These are phyloP conservation scores for Rhynchosporium graminicola DNA, from an alignment of 2,329 filamentous ascomycete species.

Conservation along the genomic window DNA sequence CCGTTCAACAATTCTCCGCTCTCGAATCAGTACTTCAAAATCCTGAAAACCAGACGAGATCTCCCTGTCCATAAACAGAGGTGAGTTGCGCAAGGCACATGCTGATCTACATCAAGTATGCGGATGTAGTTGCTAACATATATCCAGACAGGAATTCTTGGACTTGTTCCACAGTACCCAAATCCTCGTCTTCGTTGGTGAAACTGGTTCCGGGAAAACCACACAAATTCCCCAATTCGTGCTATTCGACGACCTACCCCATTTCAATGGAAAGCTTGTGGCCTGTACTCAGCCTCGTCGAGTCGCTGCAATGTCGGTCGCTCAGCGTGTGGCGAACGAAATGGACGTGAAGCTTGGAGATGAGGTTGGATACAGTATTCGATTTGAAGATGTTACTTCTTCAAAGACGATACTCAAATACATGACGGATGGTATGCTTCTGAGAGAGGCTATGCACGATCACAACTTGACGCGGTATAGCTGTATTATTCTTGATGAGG, in stretches of 20 bases:
- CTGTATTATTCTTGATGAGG: conserved; percentile 97
- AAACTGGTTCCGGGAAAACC: conserved; percentile 98
- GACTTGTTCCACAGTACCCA: conserved; percentile 90
- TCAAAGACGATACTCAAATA: conserved; percentile 94
- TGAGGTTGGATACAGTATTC: conserved; percentile 97
- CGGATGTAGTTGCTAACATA: conserved; percentile 26
- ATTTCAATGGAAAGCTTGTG: conserved; percentile 82
- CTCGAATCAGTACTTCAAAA: conserved; percentile 84
- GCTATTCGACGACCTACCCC: conserved; percentile 92
- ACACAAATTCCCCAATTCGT: conserved; percentile 99
- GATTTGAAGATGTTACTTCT: conserved; percentile 94
- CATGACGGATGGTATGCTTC: conserved; percentile 99
- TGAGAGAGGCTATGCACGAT: conserved; percentile 96
- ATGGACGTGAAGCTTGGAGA: conserved; percentile 91
- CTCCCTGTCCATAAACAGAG: conserved; percentile 92
- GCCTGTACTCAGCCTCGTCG: conserved; percentile 97
- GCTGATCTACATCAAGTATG: neutral
- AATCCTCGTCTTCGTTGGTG: conserved; percentile 97
- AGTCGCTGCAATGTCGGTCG: conserved; percentile 98
- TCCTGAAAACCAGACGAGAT: conserved; percentile 79
- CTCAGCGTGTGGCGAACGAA: conserved; percentile 95
- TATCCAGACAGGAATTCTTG: conserved; percentile 79
- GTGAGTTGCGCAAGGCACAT: conserved; percentile 45
- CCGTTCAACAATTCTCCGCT: conserved; percentile 80
- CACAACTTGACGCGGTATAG: conserved; percentile 89